Conservation (phyloP, 1,284 basidiomycete genomes). For the Taiwanofungus camphoratus region DNA sequence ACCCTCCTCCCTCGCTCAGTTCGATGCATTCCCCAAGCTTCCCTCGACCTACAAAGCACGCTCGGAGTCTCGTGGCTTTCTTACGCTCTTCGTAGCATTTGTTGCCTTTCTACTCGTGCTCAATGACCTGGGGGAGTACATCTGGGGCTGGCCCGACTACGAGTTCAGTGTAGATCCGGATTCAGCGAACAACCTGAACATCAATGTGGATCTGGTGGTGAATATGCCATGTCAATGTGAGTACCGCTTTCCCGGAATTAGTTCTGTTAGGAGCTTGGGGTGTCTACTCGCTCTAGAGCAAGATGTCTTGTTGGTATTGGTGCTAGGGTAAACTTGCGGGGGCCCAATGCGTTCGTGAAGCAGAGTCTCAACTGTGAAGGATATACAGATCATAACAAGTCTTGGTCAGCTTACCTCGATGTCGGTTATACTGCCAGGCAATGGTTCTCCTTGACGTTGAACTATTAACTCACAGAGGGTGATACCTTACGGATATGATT, state of each 20-base stretch:
- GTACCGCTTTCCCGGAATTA: conserved; percentile 34
- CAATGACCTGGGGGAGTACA: conserved; percentile 85
- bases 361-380: too few relatives aligned
- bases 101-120: conserved; percentile 73
- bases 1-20: conserved; percentile 48
- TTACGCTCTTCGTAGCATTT: conserved; percentile 76
- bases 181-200: conserved; percentile 57
- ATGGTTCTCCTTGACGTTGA: too few relatives aligned
- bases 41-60: conserved; percentile 84
- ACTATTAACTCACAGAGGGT: too few relatives aligned
- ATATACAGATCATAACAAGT: too few relatives aligned
- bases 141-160: conserved; percentile 89
- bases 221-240: conserved; percentile 90
- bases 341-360: too few relatives aligned
- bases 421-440: too few relatives aligned
- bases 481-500: too few relatives aligned
- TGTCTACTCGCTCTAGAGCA: too few relatives aligned
- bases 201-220: conserved; percentile 89
- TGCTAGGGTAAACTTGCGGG: too few relatives aligned
- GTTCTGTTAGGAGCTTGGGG: too few relatives aligned
- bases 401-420: too few relatives aligned
- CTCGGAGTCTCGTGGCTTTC: conserved; percentile 81
- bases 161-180: conserved; percentile 79
- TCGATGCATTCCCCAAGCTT: conserved; percentile 88
- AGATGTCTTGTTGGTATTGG: too few relatives aligned